Conservation (phyloP, 2,329 filamentous ascomycete genomes). For the Colletotrichum sp. region DNA sequence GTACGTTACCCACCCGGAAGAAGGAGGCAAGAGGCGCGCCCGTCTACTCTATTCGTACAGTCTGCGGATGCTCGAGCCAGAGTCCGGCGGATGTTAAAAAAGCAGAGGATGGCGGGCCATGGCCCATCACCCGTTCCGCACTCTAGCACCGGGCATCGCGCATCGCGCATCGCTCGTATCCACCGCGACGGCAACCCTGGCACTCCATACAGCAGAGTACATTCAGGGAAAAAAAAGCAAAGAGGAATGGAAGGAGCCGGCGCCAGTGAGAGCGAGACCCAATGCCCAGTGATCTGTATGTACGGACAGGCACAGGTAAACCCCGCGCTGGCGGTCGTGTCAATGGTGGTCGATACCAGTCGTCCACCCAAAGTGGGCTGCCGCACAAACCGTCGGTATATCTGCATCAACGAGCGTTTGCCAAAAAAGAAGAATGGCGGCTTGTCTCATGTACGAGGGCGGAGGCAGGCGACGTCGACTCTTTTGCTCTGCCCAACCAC, state of each 20-base stretch:
- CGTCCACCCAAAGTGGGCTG: neutral
- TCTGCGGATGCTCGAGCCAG: neutral
- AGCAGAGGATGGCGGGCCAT: neutral
- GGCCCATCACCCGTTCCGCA: neutral
- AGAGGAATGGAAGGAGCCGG: neutral
- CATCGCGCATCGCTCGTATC: neutral
- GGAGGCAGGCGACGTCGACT: neutral
- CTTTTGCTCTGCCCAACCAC: neutral
- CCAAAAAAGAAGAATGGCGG: neutral
- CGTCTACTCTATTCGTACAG: neutral
- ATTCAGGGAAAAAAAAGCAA: neutral
- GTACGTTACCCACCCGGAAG: neutral
- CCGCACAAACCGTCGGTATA: neutral
- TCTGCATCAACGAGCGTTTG: neutral
- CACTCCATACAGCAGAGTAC: neutral
- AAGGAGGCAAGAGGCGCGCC: neutral
- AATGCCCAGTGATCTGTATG: neutral
- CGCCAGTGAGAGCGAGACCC: neutral
- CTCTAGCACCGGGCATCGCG: constrained; percentile 3
- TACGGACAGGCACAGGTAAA: neutral
- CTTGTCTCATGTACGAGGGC: neutral
- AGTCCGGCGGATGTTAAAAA: neutral
- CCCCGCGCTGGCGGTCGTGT: neutral
- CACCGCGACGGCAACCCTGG: constrained; percentile 8
- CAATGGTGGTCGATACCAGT: neutral